Conservation (phyloP, 2,329 filamentous ascomycete genomes). For the Hyphodiscus sp. region DNA sequence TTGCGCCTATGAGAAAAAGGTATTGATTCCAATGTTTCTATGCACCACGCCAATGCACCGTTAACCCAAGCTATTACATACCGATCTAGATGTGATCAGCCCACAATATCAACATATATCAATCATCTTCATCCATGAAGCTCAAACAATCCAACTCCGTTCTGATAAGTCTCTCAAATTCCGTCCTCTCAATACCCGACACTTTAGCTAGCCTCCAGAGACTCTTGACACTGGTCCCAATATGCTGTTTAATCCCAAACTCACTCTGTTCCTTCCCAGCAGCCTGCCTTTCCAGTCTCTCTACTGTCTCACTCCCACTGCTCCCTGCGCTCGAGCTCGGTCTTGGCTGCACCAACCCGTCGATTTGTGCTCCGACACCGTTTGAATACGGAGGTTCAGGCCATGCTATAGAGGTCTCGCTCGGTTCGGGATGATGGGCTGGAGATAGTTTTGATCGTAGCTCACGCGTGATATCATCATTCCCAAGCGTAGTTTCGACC, state of each 20-base stretch:
- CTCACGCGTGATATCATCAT: constrained; percentile 32
- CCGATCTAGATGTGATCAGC: neutral
- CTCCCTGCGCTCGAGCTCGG: constrained; percentile 53
- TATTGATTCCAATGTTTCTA: too few relatives aligned
- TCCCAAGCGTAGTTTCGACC: constrained; percentile 40
- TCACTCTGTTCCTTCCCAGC: constrained; percentile 58
- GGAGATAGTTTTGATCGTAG: constrained; percentile 9
- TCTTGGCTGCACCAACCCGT: constrained; percentile 45
- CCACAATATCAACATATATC: constrained; percentile 2
- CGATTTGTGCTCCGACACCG: constrained; percentile 25
- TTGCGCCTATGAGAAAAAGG: too few relatives aligned
- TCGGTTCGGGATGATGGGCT: neutral
- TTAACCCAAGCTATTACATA: neutral
- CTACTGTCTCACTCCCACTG: constrained; percentile 51
- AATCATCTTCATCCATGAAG: constrained; percentile 53
- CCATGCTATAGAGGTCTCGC: neutral
- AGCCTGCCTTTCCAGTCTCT: constrained; percentile 42
- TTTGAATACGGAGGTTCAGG: constrained; percentile 4
- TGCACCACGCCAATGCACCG: too few relatives aligned
- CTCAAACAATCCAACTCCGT: constrained; percentile 65
- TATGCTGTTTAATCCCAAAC: constrained; percentile 71
- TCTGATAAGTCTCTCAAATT: constrained; percentile 67
- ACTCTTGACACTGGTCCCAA: constrained; percentile 71
- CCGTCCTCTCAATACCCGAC: constrained; percentile 65
- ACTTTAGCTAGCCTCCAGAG: constrained; percentile 64